Evolutionary conservation across 2,329 filamentous ascomycete species (phyloP).

Genomic region (Venturiaceae sp.): DNA sequence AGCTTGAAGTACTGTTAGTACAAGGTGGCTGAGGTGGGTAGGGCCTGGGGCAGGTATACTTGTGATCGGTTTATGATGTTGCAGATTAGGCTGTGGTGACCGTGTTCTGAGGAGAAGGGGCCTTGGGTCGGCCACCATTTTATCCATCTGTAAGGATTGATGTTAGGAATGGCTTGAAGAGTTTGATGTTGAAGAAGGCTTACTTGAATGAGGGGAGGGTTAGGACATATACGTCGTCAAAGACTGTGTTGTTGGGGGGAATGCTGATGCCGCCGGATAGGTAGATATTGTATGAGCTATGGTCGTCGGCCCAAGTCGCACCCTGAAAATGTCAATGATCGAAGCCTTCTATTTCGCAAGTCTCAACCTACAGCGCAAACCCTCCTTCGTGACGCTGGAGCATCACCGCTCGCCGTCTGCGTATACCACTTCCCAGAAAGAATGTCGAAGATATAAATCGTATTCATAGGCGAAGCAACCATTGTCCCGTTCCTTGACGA

Average conservation of each 20-base stretch:
- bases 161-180: background rate
- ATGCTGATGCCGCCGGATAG: slow-evolving; percentile 50
- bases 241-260: slow-evolving; percentile 38
- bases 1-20: slow-evolving; percentile 46
- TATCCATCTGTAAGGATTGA: slow-evolving; percentile 37
- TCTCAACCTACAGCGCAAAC: slow-evolving; percentile 43
- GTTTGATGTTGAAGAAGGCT: background rate
- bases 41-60: background rate
- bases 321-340: slow-evolving; percentile 20
- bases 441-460: slow-evolving; percentile 52
- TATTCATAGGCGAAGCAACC: slow-evolving; percentile 10
- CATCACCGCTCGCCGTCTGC: slow-evolving; percentile 44
- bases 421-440: slow-evolving; percentile 50
- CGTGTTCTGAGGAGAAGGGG: slow-evolving; percentile 31
- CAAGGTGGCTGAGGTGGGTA: background rate
- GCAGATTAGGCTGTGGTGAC: slow-evolving; percentile 48
- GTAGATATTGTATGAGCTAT: slow-evolving; percentile 58
- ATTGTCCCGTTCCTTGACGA: slow-evolving; percentile 37
- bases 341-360: background rate
- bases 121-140: slow-evolving; percentile 39
- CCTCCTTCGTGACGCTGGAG: slow-evolving; percentile 43
- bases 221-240: slow-evolving; percentile 54
- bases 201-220: slow-evolving; percentile 49
- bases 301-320: slow-evolving; percentile 47
- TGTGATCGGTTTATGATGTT: slow-evolving; percentile 40